These are phyloP conservation scores for Simplicillium sp. DNA, from an alignment of 2,329 filamentous ascomycete species.

Conservation along the genomic window DNA sequence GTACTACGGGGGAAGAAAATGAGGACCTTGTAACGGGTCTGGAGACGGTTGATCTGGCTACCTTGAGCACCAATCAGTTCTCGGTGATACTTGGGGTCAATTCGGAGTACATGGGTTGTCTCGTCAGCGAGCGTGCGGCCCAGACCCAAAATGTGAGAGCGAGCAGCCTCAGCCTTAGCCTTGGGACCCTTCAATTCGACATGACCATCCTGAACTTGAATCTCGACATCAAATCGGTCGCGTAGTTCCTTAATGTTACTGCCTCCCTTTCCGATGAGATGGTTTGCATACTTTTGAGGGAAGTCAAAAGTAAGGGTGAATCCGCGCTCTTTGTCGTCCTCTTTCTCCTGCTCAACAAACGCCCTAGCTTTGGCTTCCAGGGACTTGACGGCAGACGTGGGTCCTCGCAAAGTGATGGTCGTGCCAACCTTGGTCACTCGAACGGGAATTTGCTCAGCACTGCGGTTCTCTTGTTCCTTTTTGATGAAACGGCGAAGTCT, in stretches of 20 bases:
- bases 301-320: constrained; percentile 85
- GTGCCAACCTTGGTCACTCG: constrained; percentile 50
- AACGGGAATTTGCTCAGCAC: constrained; percentile 49
- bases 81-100: constrained; percentile 87
- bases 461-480: constrained; percentile 49
- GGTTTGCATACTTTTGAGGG: constrained; percentile 88
- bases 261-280: constrained; percentile 62
- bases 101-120: constrained; percentile 75
- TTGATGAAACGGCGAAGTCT: constrained; percentile 55
- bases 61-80: constrained; percentile 88
- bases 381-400: constrained; percentile 59
- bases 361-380: constrained; percentile 63
- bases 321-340: constrained; percentile 88
- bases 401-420: constrained; percentile 67
- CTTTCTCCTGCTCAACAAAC: constrained; percentile 80
- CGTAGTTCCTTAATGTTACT: constrained; percentile 57
- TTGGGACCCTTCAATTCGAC: constrained; percentile 94
- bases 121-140: constrained; percentile 85
- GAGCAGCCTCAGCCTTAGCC: constrained; percentile 84
- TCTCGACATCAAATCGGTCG: constrained; percentile 59
- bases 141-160: constrained; percentile 69
- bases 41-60: constrained; percentile 80
- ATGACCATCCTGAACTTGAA: constrained; percentile 89
- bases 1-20: constrained; percentile 79
- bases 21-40: constrained; percentile 85